Conservation (phyloP, 257 asterid species). For the Solanum tarapatanum region DNA sequence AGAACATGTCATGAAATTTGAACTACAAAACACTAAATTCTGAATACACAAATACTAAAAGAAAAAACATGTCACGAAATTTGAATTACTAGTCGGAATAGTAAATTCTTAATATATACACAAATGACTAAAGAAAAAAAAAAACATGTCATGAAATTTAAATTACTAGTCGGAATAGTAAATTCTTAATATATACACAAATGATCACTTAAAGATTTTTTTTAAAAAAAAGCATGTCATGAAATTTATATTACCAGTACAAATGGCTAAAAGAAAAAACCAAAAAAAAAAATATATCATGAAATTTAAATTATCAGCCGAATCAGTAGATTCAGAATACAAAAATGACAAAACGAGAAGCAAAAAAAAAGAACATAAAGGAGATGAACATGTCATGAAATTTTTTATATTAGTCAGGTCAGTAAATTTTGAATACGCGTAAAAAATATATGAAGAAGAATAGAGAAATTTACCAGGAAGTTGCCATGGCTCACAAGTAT, state of each 20-base stretch:
- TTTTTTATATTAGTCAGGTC: background rate
- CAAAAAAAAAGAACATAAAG: background rate
- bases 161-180: background rate
- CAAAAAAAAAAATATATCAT: background rate
- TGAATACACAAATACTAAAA: background rate
- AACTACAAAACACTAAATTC: background rate
- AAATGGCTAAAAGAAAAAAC: background rate
- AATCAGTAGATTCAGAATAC: background rate
- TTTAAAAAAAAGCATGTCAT: background rate
- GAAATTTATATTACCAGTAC: background rate
- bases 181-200: background rate
- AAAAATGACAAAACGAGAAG: background rate
- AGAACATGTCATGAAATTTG: background rate
- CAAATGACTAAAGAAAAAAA: background rate
- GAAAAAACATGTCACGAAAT: background rate
- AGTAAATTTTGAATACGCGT: background rate
- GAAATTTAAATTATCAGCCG: background rate
- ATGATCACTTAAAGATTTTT: background rate
- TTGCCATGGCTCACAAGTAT: constrained; percentile 92
- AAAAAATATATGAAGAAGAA: background rate
- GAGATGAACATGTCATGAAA: background rate
- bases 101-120: background rate
- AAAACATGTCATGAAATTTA: background rate
- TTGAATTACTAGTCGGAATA: background rate
- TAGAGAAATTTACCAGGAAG: constrained; percentile 57